Evolutionary conservation across 495 filamentous ascomycete genomes (phyloP), one percentile per base, ranked within the genome.

Genomic region (Acidiella bohemica): DNA sequence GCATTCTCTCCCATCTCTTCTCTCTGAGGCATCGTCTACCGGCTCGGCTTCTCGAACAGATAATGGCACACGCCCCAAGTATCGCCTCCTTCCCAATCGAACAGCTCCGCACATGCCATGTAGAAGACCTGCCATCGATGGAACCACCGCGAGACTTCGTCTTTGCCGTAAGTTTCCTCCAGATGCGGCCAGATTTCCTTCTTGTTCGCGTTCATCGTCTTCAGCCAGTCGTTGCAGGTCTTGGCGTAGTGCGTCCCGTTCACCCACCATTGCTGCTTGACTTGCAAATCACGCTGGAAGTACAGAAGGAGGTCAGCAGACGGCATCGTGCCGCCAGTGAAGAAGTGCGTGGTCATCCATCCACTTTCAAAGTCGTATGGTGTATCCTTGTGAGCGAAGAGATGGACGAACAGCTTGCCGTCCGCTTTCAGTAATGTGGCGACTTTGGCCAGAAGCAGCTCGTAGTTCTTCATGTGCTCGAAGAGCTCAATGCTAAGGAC

Each of bases 391-490:
- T 81, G 76, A 26, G 55, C 58, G 56, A 81, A 80, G 32, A 75
- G 65, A 48, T 81, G 76, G 30, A 77, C 71, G 50, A 79, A 78
- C 16, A 78, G 53, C 59, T 76, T 75, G 7, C 76, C 76, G 5
- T 60, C 62, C 4, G 71, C 66, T 49, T 67, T 71, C 39, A 80
- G 53, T 8, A 72, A 62, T 23, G 66, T 58, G 8, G 64, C 38
- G 30, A 78, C 50, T 50, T 80, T 80, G 10, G 64, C 67, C 64
- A 80, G 67, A 24, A 81, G 66, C 7, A 70, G 57, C 42, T 74
- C 66, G 59, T 80, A 79, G 47, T 80, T 81, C 53, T 81, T 81
- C 75, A 81, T 79, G 53, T 81, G 76, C 52, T 81, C 76, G 50
- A 81, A 78, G 17, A 81, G 63, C 60, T 79, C 75, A 42, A 80